phyloP scores from a whole-genome alignment of 2,329 filamentous ascomycete species.

The Claviceps arundinis region DNA sequence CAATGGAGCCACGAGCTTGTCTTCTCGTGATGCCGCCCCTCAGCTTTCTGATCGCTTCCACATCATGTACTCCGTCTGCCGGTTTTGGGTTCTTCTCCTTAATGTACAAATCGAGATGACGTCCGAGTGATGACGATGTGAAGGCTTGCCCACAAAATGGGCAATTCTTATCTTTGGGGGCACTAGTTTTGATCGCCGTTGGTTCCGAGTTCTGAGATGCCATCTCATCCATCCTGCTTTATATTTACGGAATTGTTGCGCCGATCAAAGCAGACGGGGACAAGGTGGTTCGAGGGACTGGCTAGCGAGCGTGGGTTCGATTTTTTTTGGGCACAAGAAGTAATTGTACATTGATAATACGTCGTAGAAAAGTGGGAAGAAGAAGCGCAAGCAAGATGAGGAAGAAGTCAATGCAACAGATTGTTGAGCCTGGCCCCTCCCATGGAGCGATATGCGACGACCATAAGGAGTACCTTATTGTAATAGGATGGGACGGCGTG shows the following conservation, averaged over 20 bases:
- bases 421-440: constrained; percentile 4
- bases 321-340: not conserved
- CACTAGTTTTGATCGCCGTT: constrained; percentile 24
- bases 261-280: not conserved
- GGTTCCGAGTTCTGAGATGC: constrained; percentile 22
- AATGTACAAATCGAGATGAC: constrained; percentile 89
- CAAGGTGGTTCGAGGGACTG: not conserved
- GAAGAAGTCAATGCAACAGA: not conserved
- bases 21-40: constrained; percentile 76
- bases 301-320: constrained; percentile 4
- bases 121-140: constrained; percentile 83
- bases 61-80: constrained; percentile 76
- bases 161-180: constrained; percentile 75
- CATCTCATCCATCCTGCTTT: constrained; percentile 19
- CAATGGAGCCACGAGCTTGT: constrained; percentile 56
- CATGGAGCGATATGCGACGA: constrained; percentile 4
- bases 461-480: constrained; percentile 2
- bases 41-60: constrained; percentile 75
- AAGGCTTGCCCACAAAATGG: constrained; percentile 82
- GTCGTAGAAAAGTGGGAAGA: not conserved
- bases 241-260: not conserved
- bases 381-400: constrained; percentile 2
- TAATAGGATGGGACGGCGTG: not conserved
- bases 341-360: not conserved
- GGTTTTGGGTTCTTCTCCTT: constrained; percentile 85